These are phyloP conservation scores for Debaryomyces fabryi DNA, from an alignment of 1,139 yeast species.

Conservation along the genomic window DNA sequence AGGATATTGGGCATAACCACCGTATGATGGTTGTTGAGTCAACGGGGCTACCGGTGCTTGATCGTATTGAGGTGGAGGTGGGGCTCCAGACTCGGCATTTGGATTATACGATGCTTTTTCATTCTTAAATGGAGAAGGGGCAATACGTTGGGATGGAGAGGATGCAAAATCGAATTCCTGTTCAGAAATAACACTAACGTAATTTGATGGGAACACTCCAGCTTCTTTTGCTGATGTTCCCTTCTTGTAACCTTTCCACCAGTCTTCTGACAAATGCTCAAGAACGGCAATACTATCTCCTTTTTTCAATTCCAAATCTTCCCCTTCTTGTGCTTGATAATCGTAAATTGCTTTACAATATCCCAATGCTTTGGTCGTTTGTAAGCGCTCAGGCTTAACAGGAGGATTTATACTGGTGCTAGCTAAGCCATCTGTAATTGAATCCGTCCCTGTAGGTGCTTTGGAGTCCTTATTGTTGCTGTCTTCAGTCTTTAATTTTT, in stretches of 20 bases:
- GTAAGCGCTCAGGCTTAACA: slow-evolving; percentile 15
- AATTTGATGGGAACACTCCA: slow-evolving; percentile 92
- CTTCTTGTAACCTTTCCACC: slow-evolving; percentile 80
- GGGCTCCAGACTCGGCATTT: slow-evolving; percentile 11
- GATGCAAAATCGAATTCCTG: slow-evolving; percentile 30
- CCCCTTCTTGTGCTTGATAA: slow-evolving; percentile 64
- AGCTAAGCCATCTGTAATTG: slow-evolving; percentile 25
- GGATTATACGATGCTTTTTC: slow-evolving; percentile 26
- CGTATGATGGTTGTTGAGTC: slow-evolving; percentile 38
- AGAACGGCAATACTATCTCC: slow-evolving; percentile 73
- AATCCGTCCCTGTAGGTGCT: slow-evolving; percentile 18
- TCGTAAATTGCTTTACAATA: slow-evolving; percentile 71
- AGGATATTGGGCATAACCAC: slow-evolving; percentile 53
- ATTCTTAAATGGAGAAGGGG: slow-evolving; percentile 4
- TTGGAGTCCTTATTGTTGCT: slow-evolving; percentile 12
- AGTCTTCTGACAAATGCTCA: slow-evolving; percentile 79
- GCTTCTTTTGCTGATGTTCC: slow-evolving; percentile 46
- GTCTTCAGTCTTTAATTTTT: slow-evolving; percentile 30
- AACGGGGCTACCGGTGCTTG: slow-evolving; percentile 20
- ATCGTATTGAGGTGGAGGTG: slow-evolving; percentile 21
- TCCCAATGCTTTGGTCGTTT: slow-evolving; percentile 33
- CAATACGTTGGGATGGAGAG: slow-evolving; percentile 1
- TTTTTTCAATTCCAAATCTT: slow-evolving; percentile 63
- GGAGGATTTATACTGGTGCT: slow-evolving; percentile 26
- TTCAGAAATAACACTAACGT: slow-evolving; percentile 57